Conservation (phyloP, 2,329 filamentous ascomycete genomes). For the Capronia americana region DNA sequence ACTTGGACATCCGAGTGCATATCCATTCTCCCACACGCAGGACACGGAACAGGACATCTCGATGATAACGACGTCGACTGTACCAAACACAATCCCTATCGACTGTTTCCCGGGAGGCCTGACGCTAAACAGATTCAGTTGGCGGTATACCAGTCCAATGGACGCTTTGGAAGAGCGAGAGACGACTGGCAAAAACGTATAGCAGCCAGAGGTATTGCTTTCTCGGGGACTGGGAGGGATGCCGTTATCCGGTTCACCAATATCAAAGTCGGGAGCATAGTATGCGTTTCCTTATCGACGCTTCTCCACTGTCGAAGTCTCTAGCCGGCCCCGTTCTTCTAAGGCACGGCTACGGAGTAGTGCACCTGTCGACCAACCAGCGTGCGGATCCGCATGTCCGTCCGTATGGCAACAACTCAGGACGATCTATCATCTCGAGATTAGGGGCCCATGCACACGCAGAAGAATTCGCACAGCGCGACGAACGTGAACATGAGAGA, state of each 20-base stretch:
- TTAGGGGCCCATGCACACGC: too few species aligned
- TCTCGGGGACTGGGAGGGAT: not conserved
- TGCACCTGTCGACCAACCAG: conserved; percentile 8
- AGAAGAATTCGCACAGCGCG: not conserved
- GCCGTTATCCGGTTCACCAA: not conserved
- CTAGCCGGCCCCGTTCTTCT: not conserved
- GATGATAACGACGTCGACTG: conserved; percentile 1
- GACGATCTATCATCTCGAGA: conserved; percentile 7
- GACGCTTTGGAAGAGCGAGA: not conserved
- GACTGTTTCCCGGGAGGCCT: not conserved
- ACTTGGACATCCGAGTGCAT: too few species aligned
- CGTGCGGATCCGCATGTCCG: conserved; percentile 12
- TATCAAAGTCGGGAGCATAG: not conserved
- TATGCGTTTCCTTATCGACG: not conserved
- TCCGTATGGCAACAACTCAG: not conserved
- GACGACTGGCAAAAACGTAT: not conserved
- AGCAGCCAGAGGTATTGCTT: not conserved
- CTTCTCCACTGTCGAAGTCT: not conserved
- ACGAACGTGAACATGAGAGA: conserved; percentile 1
- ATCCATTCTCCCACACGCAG: too few species aligned
- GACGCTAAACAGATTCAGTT: conserved; percentile 1
- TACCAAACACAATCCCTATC: not conserved
- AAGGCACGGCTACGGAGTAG: too few species aligned
- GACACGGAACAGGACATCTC: not conserved
- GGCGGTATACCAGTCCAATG: not conserved